Base-by-base conservation (phyloP, 2,329 filamentous ascomycete species). In the Penicillium sp. region DNA sequence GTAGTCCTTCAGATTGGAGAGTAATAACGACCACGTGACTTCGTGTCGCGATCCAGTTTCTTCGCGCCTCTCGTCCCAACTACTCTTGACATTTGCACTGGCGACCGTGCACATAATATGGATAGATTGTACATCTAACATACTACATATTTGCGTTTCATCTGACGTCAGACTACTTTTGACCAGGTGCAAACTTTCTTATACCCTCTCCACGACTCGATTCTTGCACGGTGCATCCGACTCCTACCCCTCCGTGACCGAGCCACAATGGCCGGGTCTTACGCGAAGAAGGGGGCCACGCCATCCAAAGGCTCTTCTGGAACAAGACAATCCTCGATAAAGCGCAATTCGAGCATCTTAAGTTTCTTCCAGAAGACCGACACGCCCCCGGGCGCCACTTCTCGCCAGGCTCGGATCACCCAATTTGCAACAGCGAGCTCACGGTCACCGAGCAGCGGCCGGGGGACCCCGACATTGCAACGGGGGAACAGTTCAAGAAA, bases 301-400 rank as follows among this genome's bases (percentile, higher is more conserved):
- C 65, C 68, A 3, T 62, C 65, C 15, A 65, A 61, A 41, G 32
- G 48, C 1, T 35, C 59, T 3, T 56, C 49, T 12, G 49, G 51
- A 4, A 40, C 50, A 15, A 67, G 62, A 41, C 39, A 57, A 15
- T 55, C 64, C 1, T 62, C 67, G 1, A 55, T 46, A 3, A 73
- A 70, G 53, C 59, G 60, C 37, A 90, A 89, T 63, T 78, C 79
- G 7, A 90, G 86, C 59, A 90, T 91, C 32, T 73, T 90, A 15
- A 90, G 74, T 59, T 91, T 90, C 70, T 91, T 91, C 68, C 86
- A 88, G 65, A 91, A 90, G 66, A 79, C 83, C 0, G 81, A 84
- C 38, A 81, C 82, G 13, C 72, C 73, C 0, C 72, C 50, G 75
- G 81, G 54, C 80, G 87, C 58, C 76, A 68, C 60, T 7, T 69